phyloP scores from a whole-genome alignment of 345 rosid species.

The Euclidium syriacum region DNA sequence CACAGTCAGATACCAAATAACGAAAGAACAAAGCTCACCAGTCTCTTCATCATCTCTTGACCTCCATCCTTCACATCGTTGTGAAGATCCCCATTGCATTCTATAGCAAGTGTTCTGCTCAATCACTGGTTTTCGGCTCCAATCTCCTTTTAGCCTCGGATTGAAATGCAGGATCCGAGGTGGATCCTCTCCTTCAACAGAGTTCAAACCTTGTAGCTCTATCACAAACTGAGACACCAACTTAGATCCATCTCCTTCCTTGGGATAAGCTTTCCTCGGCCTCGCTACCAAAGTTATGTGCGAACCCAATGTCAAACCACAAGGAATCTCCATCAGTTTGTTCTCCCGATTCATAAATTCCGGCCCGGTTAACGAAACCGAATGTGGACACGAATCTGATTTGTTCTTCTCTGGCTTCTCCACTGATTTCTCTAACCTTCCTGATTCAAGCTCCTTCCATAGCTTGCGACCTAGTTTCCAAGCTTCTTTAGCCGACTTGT shows the following conservation, averaged over 20 bases:
- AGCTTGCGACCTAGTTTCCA: conserved; percentile 67
- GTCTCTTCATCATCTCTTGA: conserved; percentile 80
- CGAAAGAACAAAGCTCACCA: conserved; percentile 35
- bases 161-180: conserved; percentile 87
- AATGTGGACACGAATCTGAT: conserved; percentile 57
- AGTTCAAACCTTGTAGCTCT: conserved; percentile 82
- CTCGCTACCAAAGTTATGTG: conserved; percentile 81
- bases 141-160: conserved; percentile 89
- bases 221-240: conserved; percentile 82
- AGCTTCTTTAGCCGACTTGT: conserved; percentile 62
- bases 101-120: conserved; percentile 94
- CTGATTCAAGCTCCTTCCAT: conserved; percentile 64
- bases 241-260: conserved; percentile 40
- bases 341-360: conserved; percentile 46
- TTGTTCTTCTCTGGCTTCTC: conserved; percentile 35
- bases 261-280: conserved; percentile 57
- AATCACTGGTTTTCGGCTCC: conserved; percentile 79
- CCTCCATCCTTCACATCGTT: conserved; percentile 83
- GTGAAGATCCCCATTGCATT: conserved; percentile 88
- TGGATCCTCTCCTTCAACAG: conserved; percentile 96
- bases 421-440: conserved; percentile 34
- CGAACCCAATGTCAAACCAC: conserved; percentile 86
- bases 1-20: not conserved
- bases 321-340: conserved; percentile 59
- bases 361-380: conserved; percentile 52